Evolutionary conservation across 139 green algal genomes (phyloP), one percentile per base, ranked within the genome.

Genomic region (Tetratostichococcus sp.): DNA sequence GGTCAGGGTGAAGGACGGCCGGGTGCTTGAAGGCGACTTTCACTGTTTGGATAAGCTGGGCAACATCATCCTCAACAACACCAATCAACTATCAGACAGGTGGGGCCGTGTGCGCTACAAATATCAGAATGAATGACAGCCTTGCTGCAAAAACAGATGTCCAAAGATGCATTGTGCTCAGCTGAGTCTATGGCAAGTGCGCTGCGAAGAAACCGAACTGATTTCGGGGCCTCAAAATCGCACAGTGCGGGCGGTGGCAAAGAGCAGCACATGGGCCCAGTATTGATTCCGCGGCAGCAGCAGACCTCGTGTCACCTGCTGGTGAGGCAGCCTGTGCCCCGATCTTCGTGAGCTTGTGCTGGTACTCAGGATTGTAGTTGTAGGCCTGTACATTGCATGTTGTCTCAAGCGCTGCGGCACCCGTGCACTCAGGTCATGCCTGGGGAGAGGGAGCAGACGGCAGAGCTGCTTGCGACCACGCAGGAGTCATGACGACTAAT

Each of bases 21-120:
- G 82, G 17, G 65, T 75, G 1, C 33, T 87, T 17, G 35, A 72
- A 22, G 82, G 82, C 26, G 78, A 85, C 26, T 80, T 87, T n/a
- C 42, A 75, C 19, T 81, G 79, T 33, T 32, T 87, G 22, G 82
- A 87, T 43, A 85, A 80, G 43, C 82, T 85, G 62, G 82, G 79
- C 34, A 86, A 86, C 33, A n/a, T 87, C n/a, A 80, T 87, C 23
- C 33, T 87, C 14, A 65, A 74, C 5, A 80, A 79, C 43, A 77
- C 82, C 4, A 43, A 65, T 16, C 81, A 86, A 58, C 62, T 34
- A 2, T 17, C 6, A 35, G 5, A 14, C 62, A 34, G n/a, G 62
- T 68, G 5, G 2, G 5, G n/a, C n/a, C n/a, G n/a, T n/a, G n/a
- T n/a, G n/a, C n/a, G n/a, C n/a, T n/a, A n/a, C n/a, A n/a, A n/a